Evolutionary conservation across 225 moss, liverwort and hornwort genomes (phyloP).

Genomic region (Straminergon stramineum): DNA sequence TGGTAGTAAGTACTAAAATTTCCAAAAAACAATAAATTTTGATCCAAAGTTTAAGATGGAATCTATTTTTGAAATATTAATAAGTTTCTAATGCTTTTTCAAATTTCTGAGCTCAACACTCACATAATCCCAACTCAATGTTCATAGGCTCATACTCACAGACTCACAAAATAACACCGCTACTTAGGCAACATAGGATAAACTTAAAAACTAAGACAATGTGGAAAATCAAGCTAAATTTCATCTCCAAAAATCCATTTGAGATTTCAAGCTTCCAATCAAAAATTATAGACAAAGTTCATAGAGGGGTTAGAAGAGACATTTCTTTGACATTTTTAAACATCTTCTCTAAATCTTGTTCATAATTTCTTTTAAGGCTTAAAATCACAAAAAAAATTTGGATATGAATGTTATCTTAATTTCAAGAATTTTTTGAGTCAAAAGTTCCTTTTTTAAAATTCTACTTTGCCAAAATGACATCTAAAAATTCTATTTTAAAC

Average conservation of each 20-base stretch:
- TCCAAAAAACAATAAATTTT: no score
- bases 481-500: neutral
- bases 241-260: neutral
- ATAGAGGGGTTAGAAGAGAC: rapidly evolving
- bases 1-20: no score
- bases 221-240: rapidly evolving
- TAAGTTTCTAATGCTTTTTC: no score
- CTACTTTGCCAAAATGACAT: neutral
- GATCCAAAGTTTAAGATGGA: no score
- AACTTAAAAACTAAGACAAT: neutral
- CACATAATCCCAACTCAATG: no score
- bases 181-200: rapidly evolving
- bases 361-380: neutral
- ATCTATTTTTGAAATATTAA: no score
- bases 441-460: no score
- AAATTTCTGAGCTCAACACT: no score
- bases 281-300: neutral
- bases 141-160: no score
- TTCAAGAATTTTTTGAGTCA: rapidly evolving
- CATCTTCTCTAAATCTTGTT: rapidly evolving
- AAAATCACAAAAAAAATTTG: rapidly evolving
- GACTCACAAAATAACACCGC: no score
- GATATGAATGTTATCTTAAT: rapidly evolving
- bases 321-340: neutral
- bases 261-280: rapidly evolving